Evolutionary conservation across 345 rosid species (phyloP).

Genomic region (Sonneratia caseolaris): DNA sequence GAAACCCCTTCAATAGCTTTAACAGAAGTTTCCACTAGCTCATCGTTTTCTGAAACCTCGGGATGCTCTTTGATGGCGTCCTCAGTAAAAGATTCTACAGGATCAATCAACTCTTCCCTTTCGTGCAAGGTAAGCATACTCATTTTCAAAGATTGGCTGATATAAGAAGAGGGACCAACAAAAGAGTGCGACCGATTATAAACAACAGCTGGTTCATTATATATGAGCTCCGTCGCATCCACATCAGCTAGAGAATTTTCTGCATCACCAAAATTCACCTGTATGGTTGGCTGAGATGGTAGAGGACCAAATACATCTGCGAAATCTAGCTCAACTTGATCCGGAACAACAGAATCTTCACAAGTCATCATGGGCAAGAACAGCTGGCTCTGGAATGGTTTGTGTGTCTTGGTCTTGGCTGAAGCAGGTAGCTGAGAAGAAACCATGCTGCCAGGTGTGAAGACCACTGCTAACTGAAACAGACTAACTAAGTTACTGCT

Average conservation of each 20-base stretch:
- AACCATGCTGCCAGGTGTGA: slow-evolving; percentile 32
- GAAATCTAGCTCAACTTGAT: slow-evolving; percentile 57
- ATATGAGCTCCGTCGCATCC: slow-evolving; percentile 36
- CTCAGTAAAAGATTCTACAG: slow-evolving; percentile 28
- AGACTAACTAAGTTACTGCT: not conserved
- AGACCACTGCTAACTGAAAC: not conserved
- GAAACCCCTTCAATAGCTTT: slow-evolving; percentile 16
- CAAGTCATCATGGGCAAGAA: slow-evolving; percentile 27
- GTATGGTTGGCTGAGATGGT: slow-evolving; percentile 28
- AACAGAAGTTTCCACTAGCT: slow-evolving; percentile 13
- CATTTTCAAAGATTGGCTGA: slow-evolving; percentile 48
- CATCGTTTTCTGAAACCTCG: slow-evolving; percentile 22
- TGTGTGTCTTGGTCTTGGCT: slow-evolving; percentile 17
- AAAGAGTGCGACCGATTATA: slow-evolving; percentile 75
- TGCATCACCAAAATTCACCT: slow-evolving; percentile 18
- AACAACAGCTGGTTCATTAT: slow-evolving; percentile 62
- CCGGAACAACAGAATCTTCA: slow-evolving; percentile 31
- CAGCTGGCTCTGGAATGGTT: slow-evolving; percentile 25
- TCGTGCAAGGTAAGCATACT: slow-evolving; percentile 51
- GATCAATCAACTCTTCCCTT: slow-evolving; percentile 26
- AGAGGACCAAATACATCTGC: slow-evolving; percentile 65
- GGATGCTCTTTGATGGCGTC: slow-evolving; percentile 25
- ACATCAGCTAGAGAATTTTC: not conserved
- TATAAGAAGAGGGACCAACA: slow-evolving; percentile 72
- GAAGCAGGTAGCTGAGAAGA: slow-evolving; percentile 35